These are phyloP conservation scores for Candida hispaniensis DNA, from an alignment of 805 yeast species.

Conservation along the genomic window DNA sequence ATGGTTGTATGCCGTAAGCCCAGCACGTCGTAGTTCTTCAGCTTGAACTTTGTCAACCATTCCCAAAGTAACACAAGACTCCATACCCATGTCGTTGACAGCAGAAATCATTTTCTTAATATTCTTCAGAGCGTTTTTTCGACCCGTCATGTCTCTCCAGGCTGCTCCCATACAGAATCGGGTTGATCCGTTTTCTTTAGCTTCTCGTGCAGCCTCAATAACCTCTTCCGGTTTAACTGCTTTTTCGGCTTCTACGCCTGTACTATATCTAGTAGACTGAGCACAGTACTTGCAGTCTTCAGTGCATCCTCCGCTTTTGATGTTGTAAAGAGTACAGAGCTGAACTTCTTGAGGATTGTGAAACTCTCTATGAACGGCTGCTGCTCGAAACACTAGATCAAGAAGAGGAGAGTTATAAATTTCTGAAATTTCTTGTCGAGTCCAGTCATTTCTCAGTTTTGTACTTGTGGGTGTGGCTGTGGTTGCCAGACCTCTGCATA, in stretches of 20 bases:
- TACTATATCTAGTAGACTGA: slow-evolving; percentile 52
- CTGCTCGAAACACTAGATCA: slow-evolving; percentile 50
- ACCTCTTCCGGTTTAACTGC: slow-evolving; percentile 54
- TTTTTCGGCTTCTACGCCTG: slow-evolving; percentile 63
- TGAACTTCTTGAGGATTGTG: slow-evolving; percentile 65
- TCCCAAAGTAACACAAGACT: slow-evolving; percentile 71
- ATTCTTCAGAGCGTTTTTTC: slow-evolving; percentile 53
- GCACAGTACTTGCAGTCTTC: slow-evolving; percentile 79
- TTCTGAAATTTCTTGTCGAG: slow-evolving; percentile 45
- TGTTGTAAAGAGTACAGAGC: slow-evolving; percentile 61
- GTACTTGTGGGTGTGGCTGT: too few relatives aligned
- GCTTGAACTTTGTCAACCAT: slow-evolving; percentile 65
- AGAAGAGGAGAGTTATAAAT: slow-evolving; percentile 58
- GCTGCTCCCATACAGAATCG: slow-evolving; percentile 82
- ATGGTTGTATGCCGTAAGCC: slow-evolving; percentile 74
- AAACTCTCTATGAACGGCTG: slow-evolving; percentile 51
- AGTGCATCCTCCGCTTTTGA: slow-evolving; percentile 72
- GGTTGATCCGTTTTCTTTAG: slow-evolving; percentile 61
- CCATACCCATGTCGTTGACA: slow-evolving; percentile 58
- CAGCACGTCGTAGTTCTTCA: slow-evolving; percentile 47
- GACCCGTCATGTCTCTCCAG: slow-evolving; percentile 76
- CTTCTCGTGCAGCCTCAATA: slow-evolving; percentile 49
- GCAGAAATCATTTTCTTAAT: slow-evolving; percentile 55
- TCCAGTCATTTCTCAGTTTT: slow-evolving; percentile 38
- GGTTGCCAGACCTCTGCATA: too few relatives aligned